phyloP scores from a whole-genome alignment of 192 early-diverging fungal genomes.

The Ambispora gerdemannii region DNA sequence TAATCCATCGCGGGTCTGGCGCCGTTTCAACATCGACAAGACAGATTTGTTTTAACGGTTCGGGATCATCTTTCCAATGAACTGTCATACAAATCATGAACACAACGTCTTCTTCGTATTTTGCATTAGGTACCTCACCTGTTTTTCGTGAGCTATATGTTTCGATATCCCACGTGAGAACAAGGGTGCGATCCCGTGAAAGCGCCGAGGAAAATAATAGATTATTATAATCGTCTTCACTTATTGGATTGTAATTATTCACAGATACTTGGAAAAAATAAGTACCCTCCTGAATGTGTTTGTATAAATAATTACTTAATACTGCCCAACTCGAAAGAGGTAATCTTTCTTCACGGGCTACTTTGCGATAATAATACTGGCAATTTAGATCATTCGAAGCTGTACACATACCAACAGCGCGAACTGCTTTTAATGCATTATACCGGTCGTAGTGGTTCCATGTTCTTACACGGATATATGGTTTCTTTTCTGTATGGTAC shows the following conservation, averaged over 20 bases:
- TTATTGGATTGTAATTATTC: neutral
- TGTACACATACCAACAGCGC: neutral
- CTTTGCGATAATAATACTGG: neutral
- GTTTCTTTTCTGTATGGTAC: neutral
- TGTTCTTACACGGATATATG: neutral
- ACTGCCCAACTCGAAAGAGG: neutral
- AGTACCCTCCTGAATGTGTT: neutral
- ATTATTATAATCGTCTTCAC: neutral
- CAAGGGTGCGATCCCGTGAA: neutral
- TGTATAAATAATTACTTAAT: slow-evolving; percentile 9
- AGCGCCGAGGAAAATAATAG: too few species aligned
- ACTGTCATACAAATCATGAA: slow-evolving; percentile 16
- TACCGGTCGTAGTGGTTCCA: neutral
- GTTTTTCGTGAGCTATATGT: neutral
- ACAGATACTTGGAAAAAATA: neutral
- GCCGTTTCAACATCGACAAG: slow-evolving; percentile 2
- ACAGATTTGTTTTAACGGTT: too few species aligned
- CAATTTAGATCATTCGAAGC: slow-evolving; percentile 5
- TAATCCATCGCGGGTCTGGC: neutral
- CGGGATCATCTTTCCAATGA: slow-evolving; percentile 12
- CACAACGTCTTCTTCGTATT: slow-evolving; percentile 1
- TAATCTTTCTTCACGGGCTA: neutral
- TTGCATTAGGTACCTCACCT: neutral
- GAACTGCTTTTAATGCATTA: neutral
- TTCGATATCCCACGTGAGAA: neutral